A percentile compares a stretch with the other conserved stretches of the same genome.
Evolutionary conservation across 176 grass and related monocot genomes (phyloP).

Genomic region (Saccharum spontaneum): DNA sequence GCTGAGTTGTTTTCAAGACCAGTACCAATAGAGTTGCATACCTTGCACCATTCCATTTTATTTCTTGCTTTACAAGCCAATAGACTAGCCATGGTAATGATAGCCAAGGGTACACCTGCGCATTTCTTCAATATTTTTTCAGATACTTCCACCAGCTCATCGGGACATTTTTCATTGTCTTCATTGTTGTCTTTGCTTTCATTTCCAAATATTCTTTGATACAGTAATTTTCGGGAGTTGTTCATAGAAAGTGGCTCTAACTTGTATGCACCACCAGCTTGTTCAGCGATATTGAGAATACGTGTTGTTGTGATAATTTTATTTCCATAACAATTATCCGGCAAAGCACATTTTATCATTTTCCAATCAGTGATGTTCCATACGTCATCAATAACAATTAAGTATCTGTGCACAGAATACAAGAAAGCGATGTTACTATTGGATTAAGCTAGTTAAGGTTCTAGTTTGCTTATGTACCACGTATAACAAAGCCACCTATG

Average conservation of each 20-base stretch:
- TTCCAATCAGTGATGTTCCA: background rate
- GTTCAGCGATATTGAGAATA: background rate
- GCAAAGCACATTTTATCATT: background rate
- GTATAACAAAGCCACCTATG: no score
- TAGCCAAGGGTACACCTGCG: background rate
- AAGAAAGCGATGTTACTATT: background rate
- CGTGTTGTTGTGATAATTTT: conserved; percentile 16
- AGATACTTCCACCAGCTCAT: background rate
- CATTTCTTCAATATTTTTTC: conserved; percentile 12
- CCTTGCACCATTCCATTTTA: background rate
- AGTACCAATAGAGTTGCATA: background rate
- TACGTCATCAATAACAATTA: background rate
- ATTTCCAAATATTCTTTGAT: background rate
- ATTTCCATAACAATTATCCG: background rate
- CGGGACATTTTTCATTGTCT: fast-evolving
- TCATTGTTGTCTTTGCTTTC: background rate
- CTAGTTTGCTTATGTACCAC: no score
- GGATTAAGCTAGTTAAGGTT: no score
- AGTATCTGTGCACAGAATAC: background rate
- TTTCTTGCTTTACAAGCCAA: background rate
- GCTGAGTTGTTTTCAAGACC: background rate
- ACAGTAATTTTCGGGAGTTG: background rate
- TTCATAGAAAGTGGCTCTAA: background rate
- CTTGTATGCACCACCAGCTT: background rate
- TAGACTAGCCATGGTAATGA: background rate